A percentile compares a stretch with the other conserved stretches of the same genome.
These are phyloP conservation scores for Hygrocybe coccinea DNA, from an alignment of 768 basidiomycete species.

Conservation along the genomic window DNA sequence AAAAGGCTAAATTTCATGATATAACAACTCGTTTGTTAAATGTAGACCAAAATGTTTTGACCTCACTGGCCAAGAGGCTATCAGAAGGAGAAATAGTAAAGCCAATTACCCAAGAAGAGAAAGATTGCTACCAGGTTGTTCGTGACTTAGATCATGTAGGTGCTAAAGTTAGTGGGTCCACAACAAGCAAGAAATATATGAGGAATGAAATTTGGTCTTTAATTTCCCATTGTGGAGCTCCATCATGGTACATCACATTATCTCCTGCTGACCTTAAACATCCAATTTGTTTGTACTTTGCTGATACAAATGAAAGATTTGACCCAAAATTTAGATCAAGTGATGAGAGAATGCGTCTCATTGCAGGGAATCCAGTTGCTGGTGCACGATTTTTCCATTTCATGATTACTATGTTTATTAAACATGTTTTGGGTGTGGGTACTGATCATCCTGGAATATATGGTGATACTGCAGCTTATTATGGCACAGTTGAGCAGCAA, in stretches of 20 bases:
- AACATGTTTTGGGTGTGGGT: slow-evolving; percentile 20
- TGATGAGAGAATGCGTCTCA: slow-evolving; percentile 20
- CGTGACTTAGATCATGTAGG: slow-evolving; percentile 33
- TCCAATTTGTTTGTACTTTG: slow-evolving; percentile 32
- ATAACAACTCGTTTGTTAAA: slow-evolving; percentile 19
- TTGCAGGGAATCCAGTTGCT: slow-evolving; percentile 24
- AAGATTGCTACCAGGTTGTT: slow-evolving; percentile 31
- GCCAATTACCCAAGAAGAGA: slow-evolving; percentile 29
- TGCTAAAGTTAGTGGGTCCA: slow-evolving; percentile 26
- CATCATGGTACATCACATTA: slow-evolving; percentile 28
- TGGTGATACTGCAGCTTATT: slow-evolving; percentile 28
- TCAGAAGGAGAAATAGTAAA: slow-evolving; percentile 21
- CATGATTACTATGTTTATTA: slow-evolving; percentile 21
- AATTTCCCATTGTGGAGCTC: slow-evolving; percentile 17
- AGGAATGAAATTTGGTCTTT: slow-evolving; percentile 24
- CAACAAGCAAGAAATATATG: slow-evolving; percentile 22
- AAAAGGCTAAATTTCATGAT: slow-evolving; percentile 22
- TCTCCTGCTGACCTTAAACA: slow-evolving; percentile 27
- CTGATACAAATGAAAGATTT: slow-evolving; percentile 16
- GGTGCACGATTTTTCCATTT: slow-evolving; percentile 28
- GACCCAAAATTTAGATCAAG: slow-evolving; percentile 2
- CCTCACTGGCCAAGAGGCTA: slow-evolving; percentile 18
- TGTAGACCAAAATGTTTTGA: slow-evolving; percentile 21
- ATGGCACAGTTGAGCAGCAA: slow-evolving; percentile 34
- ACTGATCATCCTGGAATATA: slow-evolving; percentile 20